phyloP scores from a whole-genome alignment of 106 monocot species.

The Platanthera guangdongensis region DNA sequence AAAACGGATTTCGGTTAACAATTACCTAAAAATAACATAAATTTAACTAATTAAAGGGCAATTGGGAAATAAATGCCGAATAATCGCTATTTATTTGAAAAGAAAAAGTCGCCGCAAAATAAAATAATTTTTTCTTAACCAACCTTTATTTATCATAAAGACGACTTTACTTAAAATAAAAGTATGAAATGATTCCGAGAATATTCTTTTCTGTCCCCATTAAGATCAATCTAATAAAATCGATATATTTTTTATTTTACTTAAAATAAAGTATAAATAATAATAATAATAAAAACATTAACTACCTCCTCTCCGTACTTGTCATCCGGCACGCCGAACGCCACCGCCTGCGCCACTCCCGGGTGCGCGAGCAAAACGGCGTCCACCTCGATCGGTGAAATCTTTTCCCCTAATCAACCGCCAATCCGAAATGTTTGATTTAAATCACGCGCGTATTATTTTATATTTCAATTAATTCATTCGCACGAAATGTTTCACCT shows the following conservation, averaged over 20 bases:
- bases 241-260: neutral
- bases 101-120: too few relatives aligned
- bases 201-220: neutral
- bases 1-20: too few relatives aligned
- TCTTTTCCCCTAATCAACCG: constrained; percentile 76
- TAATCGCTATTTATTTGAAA: too few relatives aligned
- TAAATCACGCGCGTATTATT: neutral
- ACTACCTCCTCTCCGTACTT: constrained; percentile 94
- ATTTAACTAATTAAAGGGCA: too few relatives aligned
- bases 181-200: neutral
- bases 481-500: constrained; percentile 26
- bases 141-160: too few relatives aligned
- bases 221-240: neutral
- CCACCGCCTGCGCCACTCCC: constrained; percentile 67
- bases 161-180: too few relatives aligned
- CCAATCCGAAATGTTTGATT: neutral
- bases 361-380: constrained; percentile 73
- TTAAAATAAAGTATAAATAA: too few relatives aligned
- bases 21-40: too few relatives aligned
- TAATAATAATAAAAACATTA: too few relatives aligned
- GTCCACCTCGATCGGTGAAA: constrained; percentile 94
- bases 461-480: neutral
- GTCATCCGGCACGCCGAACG: constrained; percentile 85
- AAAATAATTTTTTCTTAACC: too few relatives aligned
- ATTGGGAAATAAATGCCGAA: too few relatives aligned